These are phyloP conservation scores for peach (Prunus persica) DNA, from an alignment of 306 rosid genomes.

Conservation along the genomic window Prunus_persica_NCBIv2 NC_034016.1:22100501-22101000, in stretches of 20 bases:
- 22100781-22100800: background rate
- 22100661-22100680: background rate
- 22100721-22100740: background rate
- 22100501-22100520: slow-evolving; percentile 94
- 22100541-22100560: slow-evolving; percentile 9
- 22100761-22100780: background rate
- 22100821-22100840: background rate
- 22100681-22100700: background rate
- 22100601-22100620: background rate
- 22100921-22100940: background rate
- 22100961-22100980: too few relatives aligned
- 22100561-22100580: background rate
- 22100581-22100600: too few relatives aligned
- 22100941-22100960: background rate
- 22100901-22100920: background rate
- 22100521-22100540: slow-evolving; percentile 88
- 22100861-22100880: background rate
- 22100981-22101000: background rate
- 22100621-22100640: slow-evolving; percentile 11
- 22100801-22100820: background rate
- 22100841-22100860: background rate
- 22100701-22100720: background rate
- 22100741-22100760: background rate
- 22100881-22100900: background rate
- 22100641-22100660: background rate